These are phyloP conservation scores for Neodidymelliopsis sp. DNA, from an alignment of 2,329 filamentous ascomycete species.

Conservation along the genomic window DNA sequence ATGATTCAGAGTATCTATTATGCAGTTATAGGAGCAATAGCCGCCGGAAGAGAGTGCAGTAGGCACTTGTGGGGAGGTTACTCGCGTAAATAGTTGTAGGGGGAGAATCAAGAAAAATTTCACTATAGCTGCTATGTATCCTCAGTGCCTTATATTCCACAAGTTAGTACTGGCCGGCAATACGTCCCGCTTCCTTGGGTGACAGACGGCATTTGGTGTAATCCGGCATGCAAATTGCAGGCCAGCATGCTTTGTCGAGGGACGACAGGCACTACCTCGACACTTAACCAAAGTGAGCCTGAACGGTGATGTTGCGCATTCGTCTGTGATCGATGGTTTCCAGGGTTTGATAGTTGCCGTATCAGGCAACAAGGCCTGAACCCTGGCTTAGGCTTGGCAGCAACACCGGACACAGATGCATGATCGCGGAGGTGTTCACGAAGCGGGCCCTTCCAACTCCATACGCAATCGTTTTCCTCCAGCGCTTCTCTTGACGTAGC, in stretches of 20 bases:
- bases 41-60: conserved; percentile 13
- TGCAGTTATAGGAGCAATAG: conserved; percentile 28
- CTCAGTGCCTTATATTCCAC: too few relatives aligned
- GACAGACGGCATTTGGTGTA: too few relatives aligned
- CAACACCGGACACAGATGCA: conserved; percentile 37
- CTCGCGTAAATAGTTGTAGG: conserved; percentile 42
- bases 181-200: too few relatives aligned
- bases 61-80: conserved; percentile 40
- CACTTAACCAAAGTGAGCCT: conserved; percentile 1
- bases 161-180: too few relatives aligned
- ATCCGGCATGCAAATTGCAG: too few relatives aligned
- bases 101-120: conserved; percentile 40
- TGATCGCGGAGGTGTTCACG: conserved; percentile 12
- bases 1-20: conserved; percentile 32
- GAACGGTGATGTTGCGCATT: conserved; percentile 30
- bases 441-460: conserved; percentile 11
- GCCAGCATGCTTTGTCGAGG: too few relatives aligned
- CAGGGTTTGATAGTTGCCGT: conserved; percentile 27
- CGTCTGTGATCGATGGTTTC: conserved; percentile 30
- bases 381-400: conserved; percentile 41
- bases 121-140: conserved; percentile 5
- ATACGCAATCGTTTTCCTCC: conserved; percentile 12
- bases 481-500: conserved; percentile 6
- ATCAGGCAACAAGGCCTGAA: conserved; percentile 31
- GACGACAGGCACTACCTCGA: too few relatives aligned